These are phyloP conservation scores for Russula brevipes DNA, from an alignment of 768 basidiomycete species.

Conservation along the genomic window DNA sequence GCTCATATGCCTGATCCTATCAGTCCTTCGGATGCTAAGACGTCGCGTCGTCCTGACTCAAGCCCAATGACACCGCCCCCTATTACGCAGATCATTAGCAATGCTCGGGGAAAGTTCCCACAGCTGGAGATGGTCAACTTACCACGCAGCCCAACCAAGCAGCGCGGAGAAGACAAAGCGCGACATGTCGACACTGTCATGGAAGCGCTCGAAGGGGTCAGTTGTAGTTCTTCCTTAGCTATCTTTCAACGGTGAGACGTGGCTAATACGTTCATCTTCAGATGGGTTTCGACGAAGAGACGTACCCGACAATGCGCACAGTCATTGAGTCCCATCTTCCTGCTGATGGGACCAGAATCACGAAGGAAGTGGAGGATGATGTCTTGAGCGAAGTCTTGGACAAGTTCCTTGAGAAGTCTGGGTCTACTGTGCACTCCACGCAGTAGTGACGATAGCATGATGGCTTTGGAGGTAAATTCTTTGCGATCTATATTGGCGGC, in stretches of 20 bases:
- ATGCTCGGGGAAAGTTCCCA: constrained; percentile 55
- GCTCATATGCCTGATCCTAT: neutral
- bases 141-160: constrained; percentile 38
- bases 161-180: constrained; percentile 28
- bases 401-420: constrained; percentile 42
- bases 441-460: neutral
- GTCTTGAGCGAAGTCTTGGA: constrained; percentile 61
- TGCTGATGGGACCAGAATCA: constrained; percentile 40
- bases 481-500: neutral
- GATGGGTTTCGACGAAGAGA: constrained; percentile 67
- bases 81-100: constrained; percentile 49
- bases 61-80: neutral
- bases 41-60: neutral
- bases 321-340: constrained; percentile 40
- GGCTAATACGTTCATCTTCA: constrained; percentile 29
- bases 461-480: neutral
- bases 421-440: constrained; percentile 4
- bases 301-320: constrained; percentile 45
- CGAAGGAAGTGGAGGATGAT: constrained; percentile 58
- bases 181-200: constrained; percentile 16
- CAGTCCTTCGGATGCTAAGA: neutral
- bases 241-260: neutral
- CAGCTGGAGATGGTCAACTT: constrained; percentile 59
- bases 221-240: constrained; percentile 29
- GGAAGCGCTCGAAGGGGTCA: constrained; percentile 50